Conservation (phyloP, 1,284 basidiomycete genomes). For the Ceratobasidium sp. region DNA sequence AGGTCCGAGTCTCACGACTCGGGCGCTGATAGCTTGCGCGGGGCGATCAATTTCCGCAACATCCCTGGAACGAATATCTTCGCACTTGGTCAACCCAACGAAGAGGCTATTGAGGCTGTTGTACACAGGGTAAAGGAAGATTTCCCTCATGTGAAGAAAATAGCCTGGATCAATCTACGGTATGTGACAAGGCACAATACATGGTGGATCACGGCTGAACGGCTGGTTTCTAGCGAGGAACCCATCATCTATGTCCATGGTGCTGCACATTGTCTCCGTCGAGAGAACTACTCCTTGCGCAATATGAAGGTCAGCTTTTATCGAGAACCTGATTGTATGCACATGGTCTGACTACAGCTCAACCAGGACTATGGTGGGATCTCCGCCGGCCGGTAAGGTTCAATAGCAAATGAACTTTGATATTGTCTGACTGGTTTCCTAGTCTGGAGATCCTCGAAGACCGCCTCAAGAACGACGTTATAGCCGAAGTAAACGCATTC, state of each 20-base stretch:
- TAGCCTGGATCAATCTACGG: constrained; percentile 93
- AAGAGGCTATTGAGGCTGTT: constrained; percentile 89
- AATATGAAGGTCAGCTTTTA: constrained; percentile 77
- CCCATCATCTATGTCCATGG: constrained; percentile 96
- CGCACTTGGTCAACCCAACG: constrained; percentile 91
- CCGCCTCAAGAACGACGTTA: constrained; percentile 88
- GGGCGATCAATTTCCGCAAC: constrained; percentile 94
- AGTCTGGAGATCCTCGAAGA: constrained; percentile 88
- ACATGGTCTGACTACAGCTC: constrained; percentile 12
- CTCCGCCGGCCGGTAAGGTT: constrained; percentile 70
- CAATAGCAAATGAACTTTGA: neutral
- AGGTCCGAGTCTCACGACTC: constrained; percentile 71
- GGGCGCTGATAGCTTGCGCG: constrained; percentile 75
- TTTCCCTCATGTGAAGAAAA: constrained; percentile 68
- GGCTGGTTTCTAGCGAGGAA: constrained; percentile 60
- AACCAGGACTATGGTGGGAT: constrained; percentile 88
- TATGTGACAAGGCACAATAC: constrained; percentile 57
- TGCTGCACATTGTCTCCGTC: constrained; percentile 76
- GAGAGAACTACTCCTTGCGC: constrained; percentile 81
- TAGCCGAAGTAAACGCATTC: constrained; percentile 53
- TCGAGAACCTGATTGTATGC: neutral
- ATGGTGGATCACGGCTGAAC: constrained; percentile 4
- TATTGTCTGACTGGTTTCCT: neutral
- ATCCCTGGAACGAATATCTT: constrained; percentile 88
- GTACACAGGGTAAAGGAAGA: constrained; percentile 72